Evolutionary conservation across 371 early-diverging fungal species (phyloP), one percentile per base, ranked within the genome.

Genomic region (Capillidium rhysosporum): DNA sequence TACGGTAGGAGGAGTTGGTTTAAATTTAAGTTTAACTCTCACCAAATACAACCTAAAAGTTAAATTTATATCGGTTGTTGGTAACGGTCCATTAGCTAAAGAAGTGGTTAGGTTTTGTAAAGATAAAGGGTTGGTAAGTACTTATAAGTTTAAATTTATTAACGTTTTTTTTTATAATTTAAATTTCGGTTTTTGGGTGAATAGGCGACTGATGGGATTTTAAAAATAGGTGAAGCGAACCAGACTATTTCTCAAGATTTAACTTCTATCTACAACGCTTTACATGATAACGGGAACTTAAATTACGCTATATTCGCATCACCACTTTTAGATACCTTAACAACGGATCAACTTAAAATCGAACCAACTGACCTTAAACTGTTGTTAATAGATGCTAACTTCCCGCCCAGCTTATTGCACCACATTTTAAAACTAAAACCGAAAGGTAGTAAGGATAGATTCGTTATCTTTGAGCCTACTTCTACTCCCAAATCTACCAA

Each of bases 1-100:
- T 25, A 66, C 76, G 0, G 57, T 84, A 4, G 95, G 95, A 21
- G 93, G 95, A 0, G 95, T 94, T 0, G 93, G 85, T 0, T 72
- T 87, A 26, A 94, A 94, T 61, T 70, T 92, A 2, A 86, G 86
- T 1, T 85, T 92, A 46, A 82, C 86, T 0, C 77, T 82, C 26
- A 65, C 65, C 49, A 68, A 76, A 30, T 69, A 80, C 1, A 79
- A 86, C 10, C 72, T 72, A 0, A 56, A 69, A 9, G 66, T 79
- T 3, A 49, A 68, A 2, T 72, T 91, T 28, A 56, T 82, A 0
- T 76, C 85, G 0, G 73, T 70, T 0, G 71, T 90, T 12, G 92
- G 89, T 1, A 57, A 69, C 45, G 94, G 92, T 60, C 20, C 20
- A 10, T 41, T 41, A 34, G 34, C 34, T 34, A 4, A 34, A 34